Evolutionary conservation across 148 eudicot species (phyloP), one percentile per base, ranked within the genome.

Genomic region (Fagopyrum esculentum): DNA sequence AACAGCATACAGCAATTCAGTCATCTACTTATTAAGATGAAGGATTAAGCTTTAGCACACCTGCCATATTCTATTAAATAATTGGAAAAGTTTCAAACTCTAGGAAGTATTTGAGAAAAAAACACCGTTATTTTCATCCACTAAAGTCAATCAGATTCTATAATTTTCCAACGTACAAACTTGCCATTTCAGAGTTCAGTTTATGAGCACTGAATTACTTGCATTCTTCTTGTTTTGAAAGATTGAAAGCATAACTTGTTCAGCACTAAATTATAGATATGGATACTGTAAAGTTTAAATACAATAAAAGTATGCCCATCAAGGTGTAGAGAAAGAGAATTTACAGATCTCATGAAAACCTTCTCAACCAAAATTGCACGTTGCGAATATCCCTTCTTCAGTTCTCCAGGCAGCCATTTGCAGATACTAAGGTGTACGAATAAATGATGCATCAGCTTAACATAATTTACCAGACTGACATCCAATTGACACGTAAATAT

Each of bases 301-400:
- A 35, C 71, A 66, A 66, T 35, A 40, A 66, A 43, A 63, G 45
- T 63, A 57, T 17, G 30, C 22, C 6, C 64, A 57, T 4, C 7
- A 17, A 60, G 47, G 61, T 45, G 49, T 49, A 54, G 57, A 15
- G 9, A 1, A 57, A 78, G 46, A n/a, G 60, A 79, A 50, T 50
- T 75, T 77, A 87, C 91, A 82, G 87, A 85, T 87, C 78, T 80
- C 51, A 85, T 71, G 11, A 85, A 80, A 40, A 87, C 84, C 77
- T 83, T 84, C 80, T 87, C 85, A 52, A 82, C 74, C 30, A 77
- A 69, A 73, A 69, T 74, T 6, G 81, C 85, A 71, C 48, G 78
- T 77, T 82, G 82, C 78, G 79, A 71, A 78, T 82, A 85, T 68
- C 85, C 85, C 54, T 77, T 81, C 78, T 74, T 82, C 87, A 87